These are phyloP conservation scores for Daedalea quercina DNA, from an alignment of 768 basidiomycete genomes.

Conservation along the genomic window DNA sequence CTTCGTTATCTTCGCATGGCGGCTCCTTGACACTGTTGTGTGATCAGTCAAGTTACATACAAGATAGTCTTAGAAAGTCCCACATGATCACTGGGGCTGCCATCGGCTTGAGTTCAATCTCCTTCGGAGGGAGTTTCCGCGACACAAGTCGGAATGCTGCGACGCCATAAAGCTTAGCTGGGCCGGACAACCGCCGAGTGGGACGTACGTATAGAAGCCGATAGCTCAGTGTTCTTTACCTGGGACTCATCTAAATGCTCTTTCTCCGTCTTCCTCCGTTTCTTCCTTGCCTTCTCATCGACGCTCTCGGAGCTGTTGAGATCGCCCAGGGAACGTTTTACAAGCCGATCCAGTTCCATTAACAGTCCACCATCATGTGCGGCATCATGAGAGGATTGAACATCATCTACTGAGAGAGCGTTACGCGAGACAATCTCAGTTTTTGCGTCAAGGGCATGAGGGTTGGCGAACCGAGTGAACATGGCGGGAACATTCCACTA, in stretches of 20 bases:
- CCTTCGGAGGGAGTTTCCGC: constrained; percentile 10
- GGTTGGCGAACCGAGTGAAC: constrained; percentile 2
- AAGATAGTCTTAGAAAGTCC: background rate
- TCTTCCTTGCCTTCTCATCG: background rate
- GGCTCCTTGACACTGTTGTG: constrained; percentile 20
- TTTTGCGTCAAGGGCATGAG: background rate
- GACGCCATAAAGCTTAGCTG: background rate
- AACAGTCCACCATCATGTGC: background rate
- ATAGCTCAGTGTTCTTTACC: background rate
- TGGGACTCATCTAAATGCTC: too few relatives aligned
- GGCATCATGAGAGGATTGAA: background rate
- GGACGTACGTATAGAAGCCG: background rate
- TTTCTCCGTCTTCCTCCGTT: background rate
- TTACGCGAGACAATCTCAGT: background rate
- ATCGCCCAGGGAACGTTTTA: constrained; percentile 2
- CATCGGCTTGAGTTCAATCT: constrained; percentile 15
- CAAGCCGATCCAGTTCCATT: background rate
- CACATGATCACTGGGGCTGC: constrained; percentile 15
- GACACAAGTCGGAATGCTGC: constrained; percentile 22
- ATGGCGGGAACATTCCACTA: background rate
- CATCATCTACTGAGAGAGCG: background rate
- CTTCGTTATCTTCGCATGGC: constrained; percentile 22
- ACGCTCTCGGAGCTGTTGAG: background rate
- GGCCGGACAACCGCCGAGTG: background rate
- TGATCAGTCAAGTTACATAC: background rate